Base-by-base conservation (phyloP, 768 basidiomycete species). In the Guyanaporus albipodus region DNA sequence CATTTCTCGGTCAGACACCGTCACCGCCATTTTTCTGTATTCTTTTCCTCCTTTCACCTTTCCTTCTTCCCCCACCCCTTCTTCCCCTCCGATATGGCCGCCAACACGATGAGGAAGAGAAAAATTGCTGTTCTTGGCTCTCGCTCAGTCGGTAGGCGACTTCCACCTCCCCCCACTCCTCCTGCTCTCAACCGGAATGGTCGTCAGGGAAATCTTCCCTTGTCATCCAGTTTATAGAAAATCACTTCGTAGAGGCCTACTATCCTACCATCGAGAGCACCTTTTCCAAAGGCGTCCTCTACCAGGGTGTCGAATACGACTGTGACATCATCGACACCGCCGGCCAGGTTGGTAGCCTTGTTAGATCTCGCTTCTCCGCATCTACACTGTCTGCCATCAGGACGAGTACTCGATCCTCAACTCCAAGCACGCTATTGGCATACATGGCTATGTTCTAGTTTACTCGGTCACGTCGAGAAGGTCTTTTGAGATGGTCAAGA, bases 251-350 rank as follows among this genome's bases (percentile, higher is more conserved):
- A 66, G 93, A 95, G 50, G 76, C 85, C 8, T 97, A 97, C 73
- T 93, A 91, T 71, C 95, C 95, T 31, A 97, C 93, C 41, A 95
- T 95, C 62, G 94, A 97, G 69, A 82, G 77, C 56, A 91, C 87
- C 11, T 87, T 85, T 66, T 76, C 82, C 42, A 96, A 95, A 76
- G 83, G 76, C 49, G 82, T 98, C 60, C 79, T 77, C 48, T 86
- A 88, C 73, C 90, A 89, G 46, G 94, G 93, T 40, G 76, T 85
- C 26, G 91, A 94, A 60, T 98, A 93, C 61, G 86, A 92, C 50
- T 94, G 93, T 70, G 92, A 95, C 70, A 94, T 98, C 71, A 91
- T 97, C 58, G 95, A 98, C 67, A 95, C 92, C 53, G 95, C 95
- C 41, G 95, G 95, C 23, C 95, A 97, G 82, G 93, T 91, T 46